These are phyloP conservation scores for Cinnamomum micranthum DNA, from an alignment of 164 flowering plant genomes.

Conservation along the genomic window DNA sequence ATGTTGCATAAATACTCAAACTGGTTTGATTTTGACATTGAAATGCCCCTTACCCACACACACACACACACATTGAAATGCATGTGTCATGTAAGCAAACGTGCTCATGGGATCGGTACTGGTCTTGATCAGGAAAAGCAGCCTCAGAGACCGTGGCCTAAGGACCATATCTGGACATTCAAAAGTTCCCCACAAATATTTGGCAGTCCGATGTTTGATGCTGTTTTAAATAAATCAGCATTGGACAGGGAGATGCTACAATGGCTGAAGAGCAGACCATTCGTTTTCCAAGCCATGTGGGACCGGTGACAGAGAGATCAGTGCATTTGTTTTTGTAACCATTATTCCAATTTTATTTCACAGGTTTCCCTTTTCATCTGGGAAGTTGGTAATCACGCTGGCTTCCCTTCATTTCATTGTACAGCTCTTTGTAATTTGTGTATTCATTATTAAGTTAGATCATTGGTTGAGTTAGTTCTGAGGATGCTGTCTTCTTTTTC, in stretches of 20 bases:
- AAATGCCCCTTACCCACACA: no score
- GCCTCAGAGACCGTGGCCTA: slow-evolving; percentile 90
- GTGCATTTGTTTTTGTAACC: slow-evolving; percentile 42
- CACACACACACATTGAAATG: no score
- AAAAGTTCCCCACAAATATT: slow-evolving; percentile 43
- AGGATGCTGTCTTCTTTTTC: neutral
- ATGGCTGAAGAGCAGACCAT: slow-evolving; percentile 82
- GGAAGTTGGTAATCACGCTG: slow-evolving; percentile 42
- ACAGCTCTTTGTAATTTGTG: slow-evolving; percentile 52
- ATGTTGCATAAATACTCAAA: no score
- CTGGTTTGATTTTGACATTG: no score
- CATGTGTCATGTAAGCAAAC: neutral
- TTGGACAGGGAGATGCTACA: slow-evolving; percentile 80
- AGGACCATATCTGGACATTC: slow-evolving; percentile 83
- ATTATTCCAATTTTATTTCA: slow-evolving; percentile 25
- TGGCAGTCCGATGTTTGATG: slow-evolving; percentile 96
- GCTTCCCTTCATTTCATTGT: slow-evolving; percentile 39
- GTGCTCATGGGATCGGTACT: neutral
- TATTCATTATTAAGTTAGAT: slow-evolving; percentile 32
- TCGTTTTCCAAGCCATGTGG: slow-evolving; percentile 65
- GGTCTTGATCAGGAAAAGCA: slow-evolving; percentile 67
- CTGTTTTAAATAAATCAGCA: slow-evolving; percentile 42
- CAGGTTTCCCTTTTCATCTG: slow-evolving; percentile 26
- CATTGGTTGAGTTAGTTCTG: slow-evolving; percentile 10
- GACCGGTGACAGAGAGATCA: slow-evolving; percentile 28